Evolutionary conservation across 2,329 filamentous ascomycete genomes (phyloP), one percentile per base, ranked within the genome.

Genomic region (Hypocreales sp.): DNA sequence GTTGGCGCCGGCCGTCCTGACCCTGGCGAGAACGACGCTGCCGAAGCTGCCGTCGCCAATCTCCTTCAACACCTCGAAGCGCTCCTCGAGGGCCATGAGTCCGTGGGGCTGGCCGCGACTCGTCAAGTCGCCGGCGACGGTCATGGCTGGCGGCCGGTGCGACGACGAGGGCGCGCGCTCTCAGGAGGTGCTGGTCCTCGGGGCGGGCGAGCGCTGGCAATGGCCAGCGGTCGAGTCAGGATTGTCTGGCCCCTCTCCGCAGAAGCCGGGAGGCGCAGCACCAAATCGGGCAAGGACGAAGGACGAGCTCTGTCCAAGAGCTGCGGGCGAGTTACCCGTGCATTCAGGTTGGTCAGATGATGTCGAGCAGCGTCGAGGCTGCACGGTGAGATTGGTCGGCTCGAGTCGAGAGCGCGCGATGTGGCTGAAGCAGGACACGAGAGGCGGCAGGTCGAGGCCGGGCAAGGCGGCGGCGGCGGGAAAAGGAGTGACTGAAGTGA

Each of bases 1-100:
- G 50, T 74, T 80, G 42, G 86, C 77, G 47, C 90, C 90, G 36
- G 86, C 87, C 40, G 79, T 84, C 46, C 90, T 76, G 39, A 93
- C 86, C 52, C 90, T 74, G 41, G 87, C 90, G 36, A 98, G 67
- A 32, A 81, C 79, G 37, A 98, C 90, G 48, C 84, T 95, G 33
- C 90, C 90, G 51, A 98, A 98, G 60, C 90, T 95, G 40, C 90
- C 90, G 72, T 98, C 90, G 26, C 90, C 90, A 50, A 98, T 92
- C 47, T 98, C 90, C 58, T 95, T 98, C 49, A 98, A 61, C 30
- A 98, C 76, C 55, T 98, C 87, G 50, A 94, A 98, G 41, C 86
- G 76, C 50, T 98, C 90, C 51, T 94, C 86, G 29, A 98, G 72
- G 29, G 73, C 68, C 56, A 76, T 44, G 56, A 65, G 45, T 50